Evolutionary conservation across 1,284 basidiomycete species (phyloP).

Genomic region (Malassezia slooffiae): DNA sequence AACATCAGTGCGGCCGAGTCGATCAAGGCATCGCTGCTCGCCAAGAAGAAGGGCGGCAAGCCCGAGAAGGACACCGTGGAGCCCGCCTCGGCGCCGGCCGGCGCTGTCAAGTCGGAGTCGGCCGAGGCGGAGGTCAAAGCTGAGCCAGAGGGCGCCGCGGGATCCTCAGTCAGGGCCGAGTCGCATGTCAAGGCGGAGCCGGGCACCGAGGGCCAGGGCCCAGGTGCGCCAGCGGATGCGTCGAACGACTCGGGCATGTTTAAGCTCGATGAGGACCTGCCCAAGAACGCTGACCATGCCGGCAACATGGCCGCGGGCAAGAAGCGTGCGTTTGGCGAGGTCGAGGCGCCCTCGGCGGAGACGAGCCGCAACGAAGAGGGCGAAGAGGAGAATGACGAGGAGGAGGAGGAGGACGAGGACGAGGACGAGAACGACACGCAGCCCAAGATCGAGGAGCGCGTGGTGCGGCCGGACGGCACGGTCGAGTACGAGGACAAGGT

Average conservation of each 20-base stretch:
- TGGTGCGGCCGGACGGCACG: constrained; percentile 42
- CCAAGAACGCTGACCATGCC: constrained; percentile 6
- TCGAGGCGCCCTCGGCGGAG: constrained; percentile 3
- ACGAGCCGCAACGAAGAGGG: constrained; percentile 47
- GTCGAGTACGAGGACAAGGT: constrained; percentile 89
- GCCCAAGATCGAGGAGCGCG: constrained; percentile 17
- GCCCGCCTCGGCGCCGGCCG: constrained; percentile 47
- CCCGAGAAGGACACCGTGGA: constrained; percentile 7
- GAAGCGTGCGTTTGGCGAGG: background rate
- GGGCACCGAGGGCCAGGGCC: background rate
- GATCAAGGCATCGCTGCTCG: constrained; percentile 77
- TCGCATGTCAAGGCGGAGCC: too few species aligned
- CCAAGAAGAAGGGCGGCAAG: constrained; percentile 38
- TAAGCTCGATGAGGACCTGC: constrained; percentile 16
- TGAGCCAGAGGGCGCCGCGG: constrained; percentile 14
- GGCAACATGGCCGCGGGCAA: constrained; percentile 7
- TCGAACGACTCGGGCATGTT: constrained; percentile 9
- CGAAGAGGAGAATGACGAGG: constrained; percentile 43
- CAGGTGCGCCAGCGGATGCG: too few species aligned
- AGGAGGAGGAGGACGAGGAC: constrained; percentile 50
- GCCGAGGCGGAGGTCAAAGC: constrained; percentile 19
- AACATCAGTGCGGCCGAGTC: constrained; percentile 90
- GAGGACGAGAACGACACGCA: constrained; percentile 48
- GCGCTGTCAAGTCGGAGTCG: constrained; percentile 10
- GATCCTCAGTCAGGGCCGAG: too few species aligned